Conservation (phyloP, 345 rosid species). For the Jatropha curcas region DNA sequence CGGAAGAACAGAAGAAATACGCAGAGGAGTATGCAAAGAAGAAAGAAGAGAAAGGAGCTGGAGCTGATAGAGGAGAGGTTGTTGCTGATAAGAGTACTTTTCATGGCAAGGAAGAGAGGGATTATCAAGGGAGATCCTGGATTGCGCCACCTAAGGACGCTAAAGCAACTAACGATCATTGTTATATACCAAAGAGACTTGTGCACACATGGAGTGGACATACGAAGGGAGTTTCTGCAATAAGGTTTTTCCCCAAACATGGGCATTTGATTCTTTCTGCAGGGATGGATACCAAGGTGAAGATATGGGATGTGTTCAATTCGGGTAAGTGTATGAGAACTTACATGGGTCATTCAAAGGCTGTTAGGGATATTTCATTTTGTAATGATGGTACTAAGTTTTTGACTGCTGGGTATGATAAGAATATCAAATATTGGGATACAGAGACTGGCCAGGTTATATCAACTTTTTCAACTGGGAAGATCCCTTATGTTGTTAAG, state of each 20-base stretch:
- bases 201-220: slow-evolving; percentile 35
- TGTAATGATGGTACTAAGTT: slow-evolving; percentile 95
- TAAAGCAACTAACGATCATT: slow-evolving; percentile 87
- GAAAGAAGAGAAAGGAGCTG: slow-evolving; percentile 74
- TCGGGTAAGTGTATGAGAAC: slow-evolving; percentile 98
- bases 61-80: slow-evolving; percentile 75
- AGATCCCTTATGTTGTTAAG: slow-evolving; percentile 90
- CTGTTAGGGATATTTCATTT: slow-evolving; percentile 90
- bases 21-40: slow-evolving; percentile 95
- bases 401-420: slow-evolving; percentile 90
- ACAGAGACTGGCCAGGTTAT: slow-evolving; percentile 96
- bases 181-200: slow-evolving; percentile 42
- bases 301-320: slow-evolving; percentile 98
- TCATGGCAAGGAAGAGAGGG: slow-evolving; percentile 94
- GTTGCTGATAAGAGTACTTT: slow-evolving; percentile 81
- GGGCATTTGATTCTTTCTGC: slow-evolving; percentile 99
- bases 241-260: slow-evolving; percentile 88
- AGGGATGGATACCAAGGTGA: slow-evolving; percentile 93
- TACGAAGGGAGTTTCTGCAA: slow-evolving; percentile 43
- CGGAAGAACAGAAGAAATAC: slow-evolving; percentile 96
- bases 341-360: slow-evolving; percentile 96
- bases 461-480: slow-evolving; percentile 84
- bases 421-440: slow-evolving; percentile 96
- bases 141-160: slow-evolving; percentile 92
- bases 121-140: slow-evolving; percentile 98